Base-by-base conservation (phyloP, 441 rosid species). In the Gossypium gossypioides region DNA sequence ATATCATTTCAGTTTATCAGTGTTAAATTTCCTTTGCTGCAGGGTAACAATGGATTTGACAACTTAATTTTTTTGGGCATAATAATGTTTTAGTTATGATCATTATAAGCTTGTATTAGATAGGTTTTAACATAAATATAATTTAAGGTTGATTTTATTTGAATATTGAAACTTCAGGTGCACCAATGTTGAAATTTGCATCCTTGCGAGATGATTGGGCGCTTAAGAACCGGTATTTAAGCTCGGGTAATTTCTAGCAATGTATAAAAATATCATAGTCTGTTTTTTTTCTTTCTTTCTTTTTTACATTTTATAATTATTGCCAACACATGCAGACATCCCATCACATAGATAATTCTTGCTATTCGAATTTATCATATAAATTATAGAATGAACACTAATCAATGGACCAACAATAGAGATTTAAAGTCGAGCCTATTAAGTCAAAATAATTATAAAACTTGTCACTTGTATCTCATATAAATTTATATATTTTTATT, bases 201-300 rank as follows among this genome's bases (percentile, higher is more conserved):
- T 91, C 92, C 0, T 24, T 80, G 84, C 84, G 91, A 5, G 90
- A 91, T 6, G 93, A 91, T 75, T 95, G 98, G 97, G 97, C 97
- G 4, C 67, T 88, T 70, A 86, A 88, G 76, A 91, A 95, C 79
- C 83, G 87, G 46, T 92, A 91, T 77, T 76, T 88, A 71, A 92
- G 98, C 83, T 97, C 99, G 65, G 99, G 99, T 92, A 24, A 3
- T 16, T 7, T 22, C 1, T 25, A 15, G 1, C 59, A 6, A 16
- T 3, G 18, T n/a, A 48, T 4, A 48, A 40, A 40, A 2, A 40
- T 37, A 37, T 37, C 10, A 37, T 7, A 1, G 10, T 7, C 2
- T 1, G 2, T 1, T 34, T 7, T 6, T 34, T 37, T 1, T 32
- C 24, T 29, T 34, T 6, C 1, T 6, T 32, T 34, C 10, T 8